A percentile compares a stretch with the other conserved stretches of the same genome.
Conservation (phyloP, 176 grass and related monocot species). For the Oryza officinalis region DNA sequence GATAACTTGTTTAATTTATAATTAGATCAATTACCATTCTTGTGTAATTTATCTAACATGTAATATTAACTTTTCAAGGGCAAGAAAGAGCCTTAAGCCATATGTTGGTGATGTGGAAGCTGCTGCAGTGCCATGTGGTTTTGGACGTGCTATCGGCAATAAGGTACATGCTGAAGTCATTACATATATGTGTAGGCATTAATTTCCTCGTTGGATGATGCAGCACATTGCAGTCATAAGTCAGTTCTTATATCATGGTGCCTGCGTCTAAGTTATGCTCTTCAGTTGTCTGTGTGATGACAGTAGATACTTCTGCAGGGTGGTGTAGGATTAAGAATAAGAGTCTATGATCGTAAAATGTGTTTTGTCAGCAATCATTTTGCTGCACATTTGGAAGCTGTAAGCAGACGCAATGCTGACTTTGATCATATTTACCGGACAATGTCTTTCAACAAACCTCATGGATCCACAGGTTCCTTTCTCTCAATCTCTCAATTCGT, state of each 20-base stretch:
- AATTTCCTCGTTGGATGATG: neutral
- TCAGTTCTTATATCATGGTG: slow-evolving; percentile 20
- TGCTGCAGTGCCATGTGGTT: slow-evolving; percentile 87
- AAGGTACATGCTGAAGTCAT: slow-evolving; percentile 59
- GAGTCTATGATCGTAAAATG: slow-evolving; percentile 86
- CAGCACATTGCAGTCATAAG: neutral
- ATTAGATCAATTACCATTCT: slow-evolving; percentile 15
- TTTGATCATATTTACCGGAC: slow-evolving; percentile 92
- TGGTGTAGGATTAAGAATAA: slow-evolving; percentile 97
- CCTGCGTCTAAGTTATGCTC: slow-evolving; percentile 16
- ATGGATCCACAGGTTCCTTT: slow-evolving; percentile 78
- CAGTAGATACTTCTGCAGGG: slow-evolving; percentile 60
- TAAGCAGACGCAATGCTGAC: slow-evolving; percentile 89
- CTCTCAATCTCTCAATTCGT: slow-evolving; percentile 20
- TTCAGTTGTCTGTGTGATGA: slow-evolving; percentile 32
- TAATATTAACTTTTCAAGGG: slow-evolving; percentile 68
- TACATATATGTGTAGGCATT: slow-evolving; percentile 26
- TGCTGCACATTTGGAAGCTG: slow-evolving; percentile 93
- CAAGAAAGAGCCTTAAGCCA: slow-evolving; percentile 76
- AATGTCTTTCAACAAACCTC: slow-evolving; percentile 92
- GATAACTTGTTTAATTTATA: slow-evolving; percentile 25
- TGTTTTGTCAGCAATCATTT: slow-evolving; percentile 99
- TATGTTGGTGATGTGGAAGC: slow-evolving; percentile 98
- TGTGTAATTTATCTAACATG: slow-evolving; percentile 41
- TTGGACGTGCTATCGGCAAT: slow-evolving; percentile 93